Evolutionary conservation across 139 green algal species (phyloP).

Genomic region (Haematococcus lacustris): DNA sequence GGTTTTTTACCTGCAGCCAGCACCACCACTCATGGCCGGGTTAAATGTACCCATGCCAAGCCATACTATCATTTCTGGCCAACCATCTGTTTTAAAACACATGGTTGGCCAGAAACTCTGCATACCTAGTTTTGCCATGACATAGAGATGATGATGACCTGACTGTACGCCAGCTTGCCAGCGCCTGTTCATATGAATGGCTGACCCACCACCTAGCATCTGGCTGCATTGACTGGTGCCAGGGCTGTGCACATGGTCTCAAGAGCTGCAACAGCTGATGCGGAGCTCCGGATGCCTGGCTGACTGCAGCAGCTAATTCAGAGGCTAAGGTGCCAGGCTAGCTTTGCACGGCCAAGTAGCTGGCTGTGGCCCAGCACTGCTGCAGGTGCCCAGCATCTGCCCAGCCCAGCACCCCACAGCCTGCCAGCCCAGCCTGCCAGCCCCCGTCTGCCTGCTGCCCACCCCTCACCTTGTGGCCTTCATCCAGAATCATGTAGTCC

Average conservation of each 20-base stretch:
- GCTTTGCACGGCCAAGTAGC: background rate
- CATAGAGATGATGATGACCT: background rate
- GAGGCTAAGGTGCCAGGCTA: background rate
- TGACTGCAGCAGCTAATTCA: too few species aligned
- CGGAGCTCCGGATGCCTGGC: background rate
- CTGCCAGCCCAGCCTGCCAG: background rate
- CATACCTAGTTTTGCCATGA: background rate
- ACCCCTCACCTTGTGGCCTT: constrained; percentile 76
- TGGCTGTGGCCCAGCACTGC: background rate
- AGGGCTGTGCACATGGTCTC: too few species aligned
- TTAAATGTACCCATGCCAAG: background rate
- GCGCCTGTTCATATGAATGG: too few species aligned
- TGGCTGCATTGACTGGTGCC: too few species aligned
- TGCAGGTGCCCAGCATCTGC: background rate
- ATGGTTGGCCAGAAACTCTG: constrained; percentile 33
- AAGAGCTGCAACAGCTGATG: background rate
- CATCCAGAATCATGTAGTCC: constrained; percentile 87
- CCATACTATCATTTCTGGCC: background rate
- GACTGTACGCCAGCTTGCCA: background rate
- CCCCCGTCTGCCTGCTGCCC: constrained; percentile 1
- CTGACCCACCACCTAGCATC: too few species aligned
- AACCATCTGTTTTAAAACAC: background rate
- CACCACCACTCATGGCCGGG: background rate
- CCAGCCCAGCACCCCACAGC: background rate
- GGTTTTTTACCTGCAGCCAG: constrained; percentile 71